Evolutionary conservation across 441 rosid species (phyloP).

Genomic region (Gossypium lobatum): DNA sequence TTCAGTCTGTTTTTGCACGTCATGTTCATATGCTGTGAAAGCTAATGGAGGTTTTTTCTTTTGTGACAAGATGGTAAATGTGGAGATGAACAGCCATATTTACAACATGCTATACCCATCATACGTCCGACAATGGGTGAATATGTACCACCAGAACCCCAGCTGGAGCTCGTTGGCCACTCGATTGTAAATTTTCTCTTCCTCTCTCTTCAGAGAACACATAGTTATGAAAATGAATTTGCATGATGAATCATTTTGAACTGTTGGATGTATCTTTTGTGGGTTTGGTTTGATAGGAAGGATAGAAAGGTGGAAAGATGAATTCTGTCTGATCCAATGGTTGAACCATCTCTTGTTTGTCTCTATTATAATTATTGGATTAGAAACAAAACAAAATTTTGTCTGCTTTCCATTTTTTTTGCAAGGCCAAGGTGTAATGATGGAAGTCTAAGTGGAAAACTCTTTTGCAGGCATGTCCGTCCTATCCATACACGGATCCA

Average conservation of each 20-base stretch:
- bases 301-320: not conserved
- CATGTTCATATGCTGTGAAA: not conserved
- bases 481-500: conserved; percentile 25
- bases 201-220: not conserved
- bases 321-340: not conserved
- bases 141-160: conserved; percentile 20
- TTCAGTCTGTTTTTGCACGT: not conserved
- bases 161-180: conserved; percentile 30
- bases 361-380: not conserved
- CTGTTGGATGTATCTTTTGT: not conserved
- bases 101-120: conserved; percentile 13
- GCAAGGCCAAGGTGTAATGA: not conserved
- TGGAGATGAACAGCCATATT: conserved; percentile 25
- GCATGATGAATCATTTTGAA: not conserved
- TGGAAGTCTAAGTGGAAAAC: conserved; percentile 6
- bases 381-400: not conserved
- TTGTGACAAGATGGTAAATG: conserved; percentile 23
- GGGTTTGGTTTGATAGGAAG: not conserved
- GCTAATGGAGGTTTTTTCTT: conserved; percentile 13
- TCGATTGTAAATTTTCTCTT: conserved; percentile 28
- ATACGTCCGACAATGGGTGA: conserved; percentile 24
- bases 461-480: conserved; percentile 26
- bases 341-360: not conserved
- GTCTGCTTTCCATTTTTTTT: not conserved
- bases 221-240: not conserved